Evolutionary conservation across 345 rosid species (phyloP).

Genomic region (Nasturtium officinale): DNA sequence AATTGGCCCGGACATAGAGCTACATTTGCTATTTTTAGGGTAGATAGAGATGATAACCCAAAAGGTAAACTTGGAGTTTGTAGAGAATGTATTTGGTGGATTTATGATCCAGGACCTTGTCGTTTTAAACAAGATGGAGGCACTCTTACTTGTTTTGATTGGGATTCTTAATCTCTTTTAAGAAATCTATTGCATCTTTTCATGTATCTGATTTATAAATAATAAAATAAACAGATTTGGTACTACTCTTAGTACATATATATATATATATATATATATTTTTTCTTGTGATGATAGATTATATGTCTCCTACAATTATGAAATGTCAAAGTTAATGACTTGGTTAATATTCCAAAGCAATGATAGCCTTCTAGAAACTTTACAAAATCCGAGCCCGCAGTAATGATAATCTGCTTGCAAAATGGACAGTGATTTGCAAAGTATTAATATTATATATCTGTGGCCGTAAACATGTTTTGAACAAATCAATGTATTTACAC

Average conservation of each 20-base stretch:
- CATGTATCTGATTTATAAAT: not conserved
- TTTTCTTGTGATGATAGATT: not conserved
- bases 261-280: not conserved
- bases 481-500: too few relatives aligned
- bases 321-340: not conserved
- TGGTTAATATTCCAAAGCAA: not conserved
- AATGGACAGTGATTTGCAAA: too few relatives aligned
- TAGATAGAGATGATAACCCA: slow-evolving; percentile 8
- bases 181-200: not conserved
- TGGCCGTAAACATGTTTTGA: too few relatives aligned
- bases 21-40: slow-evolving; percentile 18
- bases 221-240: not conserved
- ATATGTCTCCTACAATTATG: not conserved
- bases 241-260: not conserved
- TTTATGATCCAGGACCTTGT: slow-evolving; percentile 19
- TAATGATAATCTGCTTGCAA: too few relatives aligned
- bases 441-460: too few relatives aligned
- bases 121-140: not conserved
- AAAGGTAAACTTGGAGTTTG: not conserved
- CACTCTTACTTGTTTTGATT: not conserved
- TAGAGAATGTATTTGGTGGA: not conserved
- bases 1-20: slow-evolving; percentile 8
- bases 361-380: not conserved
- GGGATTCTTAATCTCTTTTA: slow-evolving; percentile 1
- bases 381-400: too few relatives aligned